Base-by-base conservation (phyloP, 1,284 basidiomycete species). In the Irpex sp. region DNA sequence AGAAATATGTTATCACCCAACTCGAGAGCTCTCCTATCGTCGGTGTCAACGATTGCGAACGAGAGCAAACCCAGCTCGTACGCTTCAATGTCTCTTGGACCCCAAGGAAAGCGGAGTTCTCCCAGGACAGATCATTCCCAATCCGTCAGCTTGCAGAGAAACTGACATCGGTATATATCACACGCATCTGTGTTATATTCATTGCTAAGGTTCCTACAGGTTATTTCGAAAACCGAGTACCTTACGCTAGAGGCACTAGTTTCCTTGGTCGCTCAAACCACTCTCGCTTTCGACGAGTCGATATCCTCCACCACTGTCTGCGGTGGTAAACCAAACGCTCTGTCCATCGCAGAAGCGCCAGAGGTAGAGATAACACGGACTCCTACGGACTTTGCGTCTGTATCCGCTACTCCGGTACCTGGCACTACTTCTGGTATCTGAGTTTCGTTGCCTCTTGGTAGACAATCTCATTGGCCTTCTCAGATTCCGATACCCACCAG, bases 191-290 rank as follows among this genome's bases (percentile, higher is more conserved):
- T 51, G 2, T 13, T 9, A 43, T 11, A 39, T 31, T 46, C 15
- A 31, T 11, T 17, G 37, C 6, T 5, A 46, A 36, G 19, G 58
- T 21, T 53, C 47, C 15, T 58, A 21, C 61, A 85, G 83, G 74
- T 69, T 63, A 75, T 83, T 5, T 68, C 73, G 43, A 68, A 74
- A 2, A 85, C 88, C 0, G 76, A 78, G 0, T 93, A 85, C 68
- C 78, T 86, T 47, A 95, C 93, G 0, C 78, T 95, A 59, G 93
- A 96, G 74, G 84, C 89, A 0, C 78, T 95, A 9, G 83, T 84
- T 6, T 87, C 90, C 5, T 78, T 78, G 8, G 80, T 90, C 13
- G 86, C 91, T 0, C 74, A 79, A 50, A 69, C 74, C 56, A 71
- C 77, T 3, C 74, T 86, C 15, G 56, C 70, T 61, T 63, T 71